These are phyloP conservation scores for Clavispora vitiphila DNA, from an alignment of 805 yeast species.

Conservation along the genomic window DNA sequence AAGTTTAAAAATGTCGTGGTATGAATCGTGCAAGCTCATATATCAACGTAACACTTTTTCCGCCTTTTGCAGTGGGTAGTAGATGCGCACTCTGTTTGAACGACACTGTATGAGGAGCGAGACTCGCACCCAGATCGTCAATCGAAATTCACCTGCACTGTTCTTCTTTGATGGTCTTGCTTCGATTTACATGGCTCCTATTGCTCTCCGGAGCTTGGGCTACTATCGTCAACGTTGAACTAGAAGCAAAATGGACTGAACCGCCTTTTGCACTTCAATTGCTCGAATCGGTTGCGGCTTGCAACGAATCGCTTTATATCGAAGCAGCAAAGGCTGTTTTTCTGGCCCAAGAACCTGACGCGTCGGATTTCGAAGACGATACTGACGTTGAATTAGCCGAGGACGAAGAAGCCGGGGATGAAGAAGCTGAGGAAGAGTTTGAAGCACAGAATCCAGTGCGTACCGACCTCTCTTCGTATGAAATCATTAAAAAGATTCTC, in stretches of 20 bases:
- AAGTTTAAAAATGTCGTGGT: no score
- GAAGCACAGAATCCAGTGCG: no score
- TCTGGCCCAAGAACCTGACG: slow-evolving; percentile 1
- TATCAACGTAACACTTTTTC: no score
- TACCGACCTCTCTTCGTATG: neutral
- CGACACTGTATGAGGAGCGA: no score
- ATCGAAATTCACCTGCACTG: neutral
- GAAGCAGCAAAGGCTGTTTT: slow-evolving; percentile 4
- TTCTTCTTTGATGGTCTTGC: neutral
- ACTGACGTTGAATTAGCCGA: no score
- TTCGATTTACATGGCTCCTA: neutral
- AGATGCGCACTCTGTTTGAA: no score
- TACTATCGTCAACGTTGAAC: neutral
- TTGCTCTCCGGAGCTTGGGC: neutral
- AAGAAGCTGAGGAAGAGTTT: no score
- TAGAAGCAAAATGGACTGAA: slow-evolving; percentile 11
- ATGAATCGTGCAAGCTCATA: no score
- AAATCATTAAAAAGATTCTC: neutral
- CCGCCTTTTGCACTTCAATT: slow-evolving; percentile 12
- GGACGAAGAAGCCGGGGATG: no score
- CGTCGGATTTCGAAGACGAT: slow-evolving; percentile 12
- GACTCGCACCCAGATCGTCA: neutral
- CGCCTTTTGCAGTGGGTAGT: no score
- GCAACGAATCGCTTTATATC: slow-evolving; percentile 9
- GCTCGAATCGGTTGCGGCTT: slow-evolving; percentile 12